Evolutionary conservation across 495 filamentous ascomycete genomes (phyloP).

Genomic region (Penicillium simplicissimum): DNA sequence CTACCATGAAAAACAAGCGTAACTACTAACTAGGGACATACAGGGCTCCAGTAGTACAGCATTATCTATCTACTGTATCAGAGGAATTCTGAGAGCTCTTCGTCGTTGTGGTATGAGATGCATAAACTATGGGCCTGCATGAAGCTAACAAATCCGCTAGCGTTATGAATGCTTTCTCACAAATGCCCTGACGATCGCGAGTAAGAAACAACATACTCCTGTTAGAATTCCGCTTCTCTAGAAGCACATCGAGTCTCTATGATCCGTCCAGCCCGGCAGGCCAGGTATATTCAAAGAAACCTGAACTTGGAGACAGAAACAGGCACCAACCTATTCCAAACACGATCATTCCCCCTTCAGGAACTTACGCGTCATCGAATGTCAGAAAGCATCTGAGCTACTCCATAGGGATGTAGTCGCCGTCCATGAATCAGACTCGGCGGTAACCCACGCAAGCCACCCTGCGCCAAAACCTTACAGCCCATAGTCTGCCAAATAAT

Average conservation of each 20-base stretch:
- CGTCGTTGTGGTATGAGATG: background rate
- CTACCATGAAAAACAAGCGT: background rate
- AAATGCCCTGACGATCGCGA: background rate
- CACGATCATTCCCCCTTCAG: no score
- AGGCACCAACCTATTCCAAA: background rate
- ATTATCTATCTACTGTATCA: no score
- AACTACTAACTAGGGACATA: background rate
- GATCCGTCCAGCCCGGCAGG: no score
- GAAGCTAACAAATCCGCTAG: background rate
- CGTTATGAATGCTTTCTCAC: background rate
- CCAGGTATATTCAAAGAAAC: background rate
- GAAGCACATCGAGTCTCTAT: background rate
- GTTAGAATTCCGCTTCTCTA: background rate
- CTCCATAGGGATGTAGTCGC: background rate
- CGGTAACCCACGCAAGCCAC: constrained; percentile 1
- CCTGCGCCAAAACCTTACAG: constrained; percentile 2
- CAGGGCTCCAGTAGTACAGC: background rate
- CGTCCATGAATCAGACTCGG: background rate
- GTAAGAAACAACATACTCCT: background rate
- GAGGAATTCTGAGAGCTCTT: background rate
- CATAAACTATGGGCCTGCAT: background rate
- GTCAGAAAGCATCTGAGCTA: background rate
- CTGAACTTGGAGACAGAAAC: background rate
- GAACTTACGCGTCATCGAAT: background rate
- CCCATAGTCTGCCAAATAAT: constrained; percentile 3